Base-by-base conservation (phyloP, 768 basidiomycete species). In the Mycena galericulata region DNA sequence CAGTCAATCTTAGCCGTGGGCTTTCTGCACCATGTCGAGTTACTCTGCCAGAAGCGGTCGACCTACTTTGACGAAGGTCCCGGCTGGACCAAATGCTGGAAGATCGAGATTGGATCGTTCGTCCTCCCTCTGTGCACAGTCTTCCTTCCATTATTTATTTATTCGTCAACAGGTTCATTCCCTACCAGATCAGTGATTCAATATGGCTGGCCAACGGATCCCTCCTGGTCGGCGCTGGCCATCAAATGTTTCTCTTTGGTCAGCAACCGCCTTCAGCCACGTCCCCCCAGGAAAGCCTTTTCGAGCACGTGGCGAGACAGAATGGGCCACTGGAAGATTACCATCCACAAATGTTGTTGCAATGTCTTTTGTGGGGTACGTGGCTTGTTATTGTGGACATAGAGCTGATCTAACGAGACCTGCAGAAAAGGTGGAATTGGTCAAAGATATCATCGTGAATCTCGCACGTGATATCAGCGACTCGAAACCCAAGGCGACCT, bases 41-140 rank as follows among this genome's bases (percentile, higher is more conserved):
- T 98, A n/a, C 82, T 97, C n/a, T 96, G 93, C 74, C 94, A 96
- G 73, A 94, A 96, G 77, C 87, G 96, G 26, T 93, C 95, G 89
- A 94, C 92, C 5, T 97, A 98, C 78, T 95, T 95, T 45, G 92
- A 93, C 70, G 87, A 90, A 62, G 89, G 89, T 43, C 90, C 92
- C 26, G 91, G 91, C 12, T 96, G 96, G 95, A 85, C 86, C 5
- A 81, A 89, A 51, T 90, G 92, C 72, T 87, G 86, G 75, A 88
- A 80, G 46, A 86, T 97, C 47, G 91, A 94, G 50, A 83, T 96
- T 45, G 83, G 86, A 69, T 84, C 81, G 95, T 94, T 73, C 60
- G 88, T 80, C n/a, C 55, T 57, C 53, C 49, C 54, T 43, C 15
- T 46, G n/a, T n/a, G n/a, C n/a, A n/a, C n/a, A n/a, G n/a, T n/a